Evolutionary conservation across 2,329 filamentous ascomycete species (phyloP).

Genomic region (Phoma herbarum): DNA sequence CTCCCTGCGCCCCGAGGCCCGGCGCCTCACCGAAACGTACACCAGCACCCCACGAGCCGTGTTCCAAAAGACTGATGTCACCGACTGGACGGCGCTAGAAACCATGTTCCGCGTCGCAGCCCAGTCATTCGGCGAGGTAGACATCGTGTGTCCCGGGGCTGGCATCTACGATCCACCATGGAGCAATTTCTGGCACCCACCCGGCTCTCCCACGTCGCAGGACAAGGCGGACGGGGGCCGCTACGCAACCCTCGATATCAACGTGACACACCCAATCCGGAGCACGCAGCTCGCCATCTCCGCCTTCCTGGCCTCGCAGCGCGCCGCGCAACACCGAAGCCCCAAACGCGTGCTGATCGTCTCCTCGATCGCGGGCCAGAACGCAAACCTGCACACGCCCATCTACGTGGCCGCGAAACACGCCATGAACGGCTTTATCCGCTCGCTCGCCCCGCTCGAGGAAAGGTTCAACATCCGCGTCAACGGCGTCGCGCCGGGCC

Average conservation of each 20-base stretch:
- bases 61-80: slow-evolving; percentile 57
- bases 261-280: slow-evolving; percentile 59
- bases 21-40: slow-evolving; percentile 40
- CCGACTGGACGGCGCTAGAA: slow-evolving; percentile 46
- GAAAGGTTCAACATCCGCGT: slow-evolving; percentile 62
- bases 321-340: slow-evolving; percentile 38
- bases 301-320: slow-evolving; percentile 49
- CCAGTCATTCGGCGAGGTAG: slow-evolving; percentile 47
- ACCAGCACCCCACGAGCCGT: slow-evolving; percentile 48
- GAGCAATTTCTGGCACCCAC: slow-evolving; percentile 60
- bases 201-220: slow-evolving; percentile 48
- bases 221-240: slow-evolving; percentile 44
- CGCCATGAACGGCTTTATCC: slow-evolving; percentile 58
- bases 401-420: slow-evolving; percentile 59
- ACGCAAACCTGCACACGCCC: slow-evolving; percentile 49
- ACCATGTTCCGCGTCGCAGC: slow-evolving; percentile 44
- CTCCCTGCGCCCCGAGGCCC: slow-evolving; percentile 57
- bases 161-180: slow-evolving; percentile 60
- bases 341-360: slow-evolving; percentile 58
- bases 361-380: slow-evolving; percentile 56
- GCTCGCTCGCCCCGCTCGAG: slow-evolving; percentile 61
- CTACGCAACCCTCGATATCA: slow-evolving; percentile 55
- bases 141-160: slow-evolving; percentile 60
- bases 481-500: slow-evolving; percentile 67
- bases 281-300: slow-evolving; percentile 58